phyloP scores from a whole-genome alignment of 768 basidiomycete species.

The Termitomyces sp. region DNA sequence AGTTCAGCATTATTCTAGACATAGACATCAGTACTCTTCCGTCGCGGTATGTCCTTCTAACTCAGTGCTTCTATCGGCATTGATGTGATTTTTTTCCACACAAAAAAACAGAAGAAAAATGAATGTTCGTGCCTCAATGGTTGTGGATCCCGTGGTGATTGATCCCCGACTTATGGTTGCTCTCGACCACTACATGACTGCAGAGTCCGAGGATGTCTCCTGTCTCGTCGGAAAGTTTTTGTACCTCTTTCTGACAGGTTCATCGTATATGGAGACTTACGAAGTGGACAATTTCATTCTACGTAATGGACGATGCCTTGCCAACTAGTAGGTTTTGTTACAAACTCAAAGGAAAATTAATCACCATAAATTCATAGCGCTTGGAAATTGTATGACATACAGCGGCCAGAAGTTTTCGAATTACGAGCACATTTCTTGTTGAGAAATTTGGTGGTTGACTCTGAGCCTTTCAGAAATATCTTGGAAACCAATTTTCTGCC shows the following conservation, averaged over 20 bases:
- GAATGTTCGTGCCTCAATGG: constrained; percentile 34
- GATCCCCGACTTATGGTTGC: constrained; percentile 54
- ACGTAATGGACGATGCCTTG: constrained; percentile 56
- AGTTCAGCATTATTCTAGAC: constrained; percentile 43
- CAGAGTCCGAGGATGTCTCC: constrained; percentile 46
- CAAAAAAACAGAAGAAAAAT: constrained; percentile 42
- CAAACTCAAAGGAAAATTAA: neutral
- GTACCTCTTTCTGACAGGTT: constrained; percentile 54
- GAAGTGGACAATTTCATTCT: constrained; percentile 75
- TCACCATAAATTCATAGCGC: constrained; percentile 35
- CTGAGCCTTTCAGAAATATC: constrained; percentile 56
- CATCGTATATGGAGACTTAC: constrained; percentile 58
- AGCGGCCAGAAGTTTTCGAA: constrained; percentile 48
- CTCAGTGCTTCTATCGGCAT: constrained; percentile 1
- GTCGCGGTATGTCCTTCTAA: constrained; percentile 43
- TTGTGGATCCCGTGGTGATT: constrained; percentile 60
- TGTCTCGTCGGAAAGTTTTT: constrained; percentile 61
- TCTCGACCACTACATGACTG: constrained; percentile 48
- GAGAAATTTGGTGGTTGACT: constrained; percentile 58
- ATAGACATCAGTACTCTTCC: constrained; percentile 50
- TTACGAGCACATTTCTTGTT: constrained; percentile 56
- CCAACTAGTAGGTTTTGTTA: constrained; percentile 46
- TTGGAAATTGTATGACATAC: constrained; percentile 69
- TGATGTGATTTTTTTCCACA: neutral
- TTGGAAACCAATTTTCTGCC: constrained; percentile 38